Conservation (phyloP, 164 flowering plant species). For the Malania oleifera region DNA sequence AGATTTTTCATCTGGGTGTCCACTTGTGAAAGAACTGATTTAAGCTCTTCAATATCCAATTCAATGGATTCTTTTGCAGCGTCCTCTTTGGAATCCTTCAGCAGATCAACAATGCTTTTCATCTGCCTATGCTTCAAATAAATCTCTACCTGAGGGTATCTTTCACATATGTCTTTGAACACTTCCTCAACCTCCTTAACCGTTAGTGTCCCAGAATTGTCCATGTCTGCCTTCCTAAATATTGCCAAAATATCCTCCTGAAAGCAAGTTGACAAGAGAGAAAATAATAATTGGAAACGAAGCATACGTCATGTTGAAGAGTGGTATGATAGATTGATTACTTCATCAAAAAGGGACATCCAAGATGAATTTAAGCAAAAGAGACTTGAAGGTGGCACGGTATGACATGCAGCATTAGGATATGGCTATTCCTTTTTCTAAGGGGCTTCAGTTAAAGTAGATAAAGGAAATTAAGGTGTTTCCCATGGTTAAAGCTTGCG, state of each 20-base stretch:
- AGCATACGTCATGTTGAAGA: no score
- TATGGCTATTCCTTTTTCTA: no score
- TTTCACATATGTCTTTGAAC: conserved; percentile 57
- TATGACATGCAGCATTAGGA: no score
- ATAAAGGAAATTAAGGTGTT: no score
- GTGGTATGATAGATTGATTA: no score
- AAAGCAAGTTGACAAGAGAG: background rate
- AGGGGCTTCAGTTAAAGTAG: no score
- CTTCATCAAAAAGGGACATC: no score
- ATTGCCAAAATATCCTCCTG: conserved; percentile 84
- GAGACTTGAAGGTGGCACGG: no score
- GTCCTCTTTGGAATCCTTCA: conserved; percentile 54
- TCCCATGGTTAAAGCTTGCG: no score
- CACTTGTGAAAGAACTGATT: conserved; percentile 66
- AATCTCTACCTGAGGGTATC: conserved; percentile 86
- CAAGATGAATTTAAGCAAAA: no score
- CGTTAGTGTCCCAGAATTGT: conserved; percentile 90
- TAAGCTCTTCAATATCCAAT: conserved; percentile 69
- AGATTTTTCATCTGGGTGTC: conserved; percentile 84
- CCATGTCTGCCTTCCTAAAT: conserved; percentile 79
- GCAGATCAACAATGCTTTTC: conserved; percentile 47
- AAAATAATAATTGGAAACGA: background rate
- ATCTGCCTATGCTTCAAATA: conserved; percentile 66
- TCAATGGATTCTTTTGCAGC: conserved; percentile 46
- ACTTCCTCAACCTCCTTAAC: conserved; percentile 70